Base-by-base conservation (phyloP, 1,139 yeast genomes). In the Sugiyamaella novakii region DNA sequence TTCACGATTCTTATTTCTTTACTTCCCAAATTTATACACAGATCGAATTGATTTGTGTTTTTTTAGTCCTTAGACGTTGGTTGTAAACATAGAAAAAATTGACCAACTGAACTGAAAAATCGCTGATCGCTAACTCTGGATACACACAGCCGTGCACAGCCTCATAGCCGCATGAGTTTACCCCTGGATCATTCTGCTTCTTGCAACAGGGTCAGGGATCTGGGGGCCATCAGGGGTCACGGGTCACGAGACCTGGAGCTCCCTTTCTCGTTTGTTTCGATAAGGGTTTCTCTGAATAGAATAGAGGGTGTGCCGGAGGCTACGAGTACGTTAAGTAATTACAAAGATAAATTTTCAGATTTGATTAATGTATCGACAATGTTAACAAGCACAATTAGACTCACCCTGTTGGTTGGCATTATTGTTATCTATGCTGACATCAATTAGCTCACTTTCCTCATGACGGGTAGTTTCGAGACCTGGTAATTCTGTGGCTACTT, bases 401-500 rank as follows among this genome's bases (percentile, higher is more conserved):
- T 33, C 49, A 12, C 43, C 44, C 21, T 18, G 31, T 11, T 44
- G 37, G 28, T 28, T 35, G 4, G 33, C 34, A 29, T 34, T 40
- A 14, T 46, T 56, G 25, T 63, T 58, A 47, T 66, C 68, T 74
- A 80, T 66, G 78, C 83, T 58, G 76, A 83, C 68, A 73, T 80
- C 84, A 73, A 80, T 70, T 79, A 79, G 43, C 42, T 67, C 71
- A 15, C 62, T 55, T 43, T 61, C 62, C 50, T 58, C 63, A 48
- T 58, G 59, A 19, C 55, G 51, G 25, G 54, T 51, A 28, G 62
- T 76, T 57, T 83, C 87, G 63, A 87, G 83, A 50, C 92, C 97
- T 2, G 98, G 98, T 57, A 92, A 76, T 49, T 88, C 81, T 65
- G 85, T 87, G 10, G 98, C 98, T 55, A 92, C 87, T 64, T 84